Evolutionary conservation across 495 filamentous ascomycete genomes (phyloP).

Genomic region (Hypoxylon lienhwacheense): DNA sequence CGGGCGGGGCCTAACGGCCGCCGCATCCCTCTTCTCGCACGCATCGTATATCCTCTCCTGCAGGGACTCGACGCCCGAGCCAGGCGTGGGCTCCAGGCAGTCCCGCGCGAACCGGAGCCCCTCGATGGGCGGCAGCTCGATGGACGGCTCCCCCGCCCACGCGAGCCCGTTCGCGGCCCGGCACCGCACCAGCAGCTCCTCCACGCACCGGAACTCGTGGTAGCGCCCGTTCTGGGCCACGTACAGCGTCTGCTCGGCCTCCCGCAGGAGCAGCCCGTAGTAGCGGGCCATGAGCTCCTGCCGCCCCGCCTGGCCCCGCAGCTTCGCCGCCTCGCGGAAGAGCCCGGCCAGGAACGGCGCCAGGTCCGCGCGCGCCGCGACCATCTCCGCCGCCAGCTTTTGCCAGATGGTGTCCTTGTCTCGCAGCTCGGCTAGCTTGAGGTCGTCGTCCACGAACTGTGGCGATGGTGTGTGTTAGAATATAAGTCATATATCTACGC

Average conservation of each 20-base stretch:
- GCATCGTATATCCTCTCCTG: no score
- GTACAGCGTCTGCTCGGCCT: not conserved
- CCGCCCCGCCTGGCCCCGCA: no score
- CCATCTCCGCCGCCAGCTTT: not conserved
- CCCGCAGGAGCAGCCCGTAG: constrained; percentile 2
- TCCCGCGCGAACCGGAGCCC: constrained; percentile 4
- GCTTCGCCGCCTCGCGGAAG: not conserved
- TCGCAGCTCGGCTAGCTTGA: constrained; percentile 17
- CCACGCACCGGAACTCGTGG: constrained; percentile 24
- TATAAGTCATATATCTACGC: no score
- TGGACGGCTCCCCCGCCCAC: not conserved
- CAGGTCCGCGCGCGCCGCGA: not conserved
- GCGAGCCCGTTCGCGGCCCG: not conserved
- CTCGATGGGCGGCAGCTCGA: not conserved
- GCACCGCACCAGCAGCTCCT: constrained; percentile 24
- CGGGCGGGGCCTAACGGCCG: no score
- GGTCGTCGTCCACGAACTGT: constrained; percentile 26
- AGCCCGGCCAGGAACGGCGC: not conserved
- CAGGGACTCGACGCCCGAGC: not conserved
- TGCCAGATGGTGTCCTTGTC: constrained; percentile 19
- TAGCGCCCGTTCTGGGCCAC: constrained; percentile 25
- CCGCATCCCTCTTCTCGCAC: no score
- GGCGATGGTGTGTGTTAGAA: no score
- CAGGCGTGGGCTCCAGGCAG: not conserved
- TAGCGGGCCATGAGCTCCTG: constrained; percentile 1